Percentiles rank a stretch among this genome's conserved stretches.
These are phyloP conservation scores for Hypoxylon fragiforme DNA, from an alignment of 495 filamentous ascomycete species.

Conservation along the genomic window DNA sequence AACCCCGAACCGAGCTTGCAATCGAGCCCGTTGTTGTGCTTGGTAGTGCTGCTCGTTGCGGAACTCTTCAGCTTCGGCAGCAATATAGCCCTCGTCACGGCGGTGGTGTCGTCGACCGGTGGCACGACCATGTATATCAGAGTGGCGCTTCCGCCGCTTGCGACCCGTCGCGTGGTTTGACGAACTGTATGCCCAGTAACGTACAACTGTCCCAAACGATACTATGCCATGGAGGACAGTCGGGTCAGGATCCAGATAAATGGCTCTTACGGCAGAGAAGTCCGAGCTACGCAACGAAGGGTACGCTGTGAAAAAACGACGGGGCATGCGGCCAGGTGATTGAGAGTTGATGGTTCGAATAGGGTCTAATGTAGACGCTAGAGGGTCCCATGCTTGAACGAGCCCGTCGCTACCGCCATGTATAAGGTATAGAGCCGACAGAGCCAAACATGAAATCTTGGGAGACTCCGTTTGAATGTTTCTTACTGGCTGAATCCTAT, in stretches of 20 bases:
- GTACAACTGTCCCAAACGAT: conserved; percentile 80
- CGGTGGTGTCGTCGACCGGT: conserved; percentile 43
- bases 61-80: conserved; percentile 77
- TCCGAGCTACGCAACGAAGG: conserved; percentile 58
- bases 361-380: conserved; percentile 77
- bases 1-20: conserved; percentile 79
- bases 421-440: conserved; percentile 85
- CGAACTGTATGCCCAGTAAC: conserved; percentile 94
- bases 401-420: conserved; percentile 95
- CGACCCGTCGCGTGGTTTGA: conserved; percentile 46
- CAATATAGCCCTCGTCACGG: conserved; percentile 71
- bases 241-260: conserved; percentile 86
- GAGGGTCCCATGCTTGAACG: conserved; percentile 94
- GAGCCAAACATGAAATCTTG: conserved; percentile 78
- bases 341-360: conserved; percentile 88
- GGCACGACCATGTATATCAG: conserved; percentile 47
- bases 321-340: conserved; percentile 74
- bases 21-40: conserved; percentile 61
- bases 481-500: conserved; percentile 63
- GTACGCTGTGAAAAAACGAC: conserved; percentile 44
- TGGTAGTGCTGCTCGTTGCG: conserved; percentile 66
- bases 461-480: conserved; percentile 92
- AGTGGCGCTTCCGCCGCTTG: conserved; percentile 50
- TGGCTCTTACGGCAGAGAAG: conserved; percentile 79
- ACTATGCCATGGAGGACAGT: conserved; percentile 90